phyloP scores from a whole-genome alignment of 2,329 filamentous ascomycete genomes.

The Cladorrhinum sp. region DNA sequence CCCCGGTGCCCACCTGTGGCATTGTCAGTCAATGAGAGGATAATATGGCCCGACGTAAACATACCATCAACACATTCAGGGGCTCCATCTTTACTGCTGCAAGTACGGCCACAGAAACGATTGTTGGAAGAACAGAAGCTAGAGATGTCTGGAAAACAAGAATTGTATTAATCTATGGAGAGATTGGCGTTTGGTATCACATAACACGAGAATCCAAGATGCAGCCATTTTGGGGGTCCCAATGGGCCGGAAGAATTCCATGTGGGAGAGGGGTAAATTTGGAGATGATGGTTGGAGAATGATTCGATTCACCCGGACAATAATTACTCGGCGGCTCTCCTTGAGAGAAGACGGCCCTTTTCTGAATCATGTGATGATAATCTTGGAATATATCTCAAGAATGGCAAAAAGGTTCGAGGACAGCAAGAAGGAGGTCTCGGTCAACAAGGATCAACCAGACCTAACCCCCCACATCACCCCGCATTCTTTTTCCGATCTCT shows the following conservation, averaged over 20 bases:
- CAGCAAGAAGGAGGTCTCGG: neutral
- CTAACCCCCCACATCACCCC: constrained; percentile 5
- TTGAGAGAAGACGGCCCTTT: neutral
- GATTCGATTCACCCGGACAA: neutral
- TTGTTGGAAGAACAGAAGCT: neutral
- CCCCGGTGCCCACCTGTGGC: constrained; percentile 75
- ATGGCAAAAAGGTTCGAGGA: neutral
- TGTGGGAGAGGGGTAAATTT: constrained; percentile 9
- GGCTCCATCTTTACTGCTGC: constrained; percentile 34
- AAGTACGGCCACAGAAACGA: neutral
- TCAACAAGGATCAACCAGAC: neutral
- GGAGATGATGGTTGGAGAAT: neutral
- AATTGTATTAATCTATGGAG: neutral
- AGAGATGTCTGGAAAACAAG: neutral
- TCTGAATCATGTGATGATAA: neutral
- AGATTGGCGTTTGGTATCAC: neutral
- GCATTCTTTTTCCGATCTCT: neutral
- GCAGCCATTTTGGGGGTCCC: neutral
- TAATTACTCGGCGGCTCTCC: neutral
- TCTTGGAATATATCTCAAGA: neutral
- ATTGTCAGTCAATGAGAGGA: neutral
- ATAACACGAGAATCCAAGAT: neutral
- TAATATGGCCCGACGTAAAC: constrained; percentile 22
- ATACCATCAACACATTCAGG: constrained; percentile 67
- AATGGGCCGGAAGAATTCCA: constrained; percentile 20